A percentile compares a stretch with the other conserved stretches of the same genome.
phyloP scores from a whole-genome alignment of 306 rosid genomes.

The Delonix regia region DNA sequence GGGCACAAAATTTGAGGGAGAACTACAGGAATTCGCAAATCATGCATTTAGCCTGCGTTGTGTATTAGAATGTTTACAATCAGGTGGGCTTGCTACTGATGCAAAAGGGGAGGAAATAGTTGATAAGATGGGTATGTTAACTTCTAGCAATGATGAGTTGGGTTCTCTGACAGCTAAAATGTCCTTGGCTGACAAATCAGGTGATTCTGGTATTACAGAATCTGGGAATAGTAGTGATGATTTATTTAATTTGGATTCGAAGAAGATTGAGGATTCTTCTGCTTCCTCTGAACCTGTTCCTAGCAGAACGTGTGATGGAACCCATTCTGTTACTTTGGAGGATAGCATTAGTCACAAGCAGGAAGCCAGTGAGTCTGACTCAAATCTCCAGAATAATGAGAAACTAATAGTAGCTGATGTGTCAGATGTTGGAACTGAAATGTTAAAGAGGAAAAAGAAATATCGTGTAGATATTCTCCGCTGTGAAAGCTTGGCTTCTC shows the following conservation, averaged over 20 bases:
- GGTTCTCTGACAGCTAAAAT: conserved; percentile 49
- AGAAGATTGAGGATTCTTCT: conserved; percentile 44
- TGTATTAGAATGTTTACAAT: conserved; percentile 82
- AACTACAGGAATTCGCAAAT: conserved; percentile 92
- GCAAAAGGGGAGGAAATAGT: conserved; percentile 49
- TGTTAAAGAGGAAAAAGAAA: conserved; percentile 59
- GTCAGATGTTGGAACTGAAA: conserved; percentile 62
- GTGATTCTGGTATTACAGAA: conserved; percentile 35
- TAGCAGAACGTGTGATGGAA: conserved; percentile 45
- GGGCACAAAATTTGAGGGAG: conserved; percentile 92
- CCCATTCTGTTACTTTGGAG: conserved; percentile 40
- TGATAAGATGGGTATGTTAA: conserved; percentile 43
- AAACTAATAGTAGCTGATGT: conserved; percentile 53
- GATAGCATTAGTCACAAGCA: conserved; percentile 43
- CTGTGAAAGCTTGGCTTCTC: conserved; percentile 97
- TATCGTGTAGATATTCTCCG: conserved; percentile 90
- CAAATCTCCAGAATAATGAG: conserved; percentile 43
- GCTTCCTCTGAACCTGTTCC: conserved; percentile 47
- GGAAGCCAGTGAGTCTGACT: conserved; percentile 46
- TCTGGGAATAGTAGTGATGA: conserved; percentile 40
- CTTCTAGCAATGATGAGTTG: conserved; percentile 53
- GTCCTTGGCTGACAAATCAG: conserved; percentile 50
- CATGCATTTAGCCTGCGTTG: conserved; percentile 96
- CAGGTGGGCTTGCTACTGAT: conserved; percentile 71
- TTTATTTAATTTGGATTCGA: conserved; percentile 41